Base-by-base conservation (phyloP, 2,329 filamentous ascomycete species). In the Scytalidium sp. region DNA sequence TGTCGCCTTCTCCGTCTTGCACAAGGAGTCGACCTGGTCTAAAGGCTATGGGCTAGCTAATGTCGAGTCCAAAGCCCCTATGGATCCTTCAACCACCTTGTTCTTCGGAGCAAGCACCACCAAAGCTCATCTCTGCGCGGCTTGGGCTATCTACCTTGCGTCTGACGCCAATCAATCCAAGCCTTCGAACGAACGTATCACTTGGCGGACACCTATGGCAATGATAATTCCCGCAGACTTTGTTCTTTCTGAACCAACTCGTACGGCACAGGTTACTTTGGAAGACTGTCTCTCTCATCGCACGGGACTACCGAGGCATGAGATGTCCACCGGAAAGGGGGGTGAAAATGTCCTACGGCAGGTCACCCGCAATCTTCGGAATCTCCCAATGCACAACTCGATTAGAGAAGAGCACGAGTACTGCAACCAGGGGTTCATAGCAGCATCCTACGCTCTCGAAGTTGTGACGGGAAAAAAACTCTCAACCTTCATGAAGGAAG, bases 201-300 rank as follows among this genome's bases (percentile, higher is more conserved):
- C 7, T 13, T 81, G 76, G 74, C 60, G 64, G 2, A 74, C 75
- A 2, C 67, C 68, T 3, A 69, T 82, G 25, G 69, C 69, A 1
- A 64, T 64, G n/a, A 60, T 81, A 1, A 64, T 81, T 2, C 69
- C 69, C 1, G 74, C 75, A 3, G 78, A 81, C 48, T 80, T 81
- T 50, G 71, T 78, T 1, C 64, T 80, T n/a, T 56, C 66, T 8
- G 73, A 75, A 46, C 63, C 66, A 1, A 69, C 67, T 57, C 69
- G 70, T 20, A 80, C 75, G 1, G 62, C 68, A 21, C 68, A 74
- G 48, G 63, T 80, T 27, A 82, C 76, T 0, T 58, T 82, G 4
- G 75, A 80, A 46, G 79, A 83, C 46, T 72, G 77, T 3, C 64
- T 78, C 1, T 70, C 71, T 45, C 79, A 83, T 57, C 68, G 77